Evolutionary conservation across 1,139 yeast genomes (phyloP), one percentile per base, ranked within the genome.

Genomic region (Taphrina wiesneri): DNA sequence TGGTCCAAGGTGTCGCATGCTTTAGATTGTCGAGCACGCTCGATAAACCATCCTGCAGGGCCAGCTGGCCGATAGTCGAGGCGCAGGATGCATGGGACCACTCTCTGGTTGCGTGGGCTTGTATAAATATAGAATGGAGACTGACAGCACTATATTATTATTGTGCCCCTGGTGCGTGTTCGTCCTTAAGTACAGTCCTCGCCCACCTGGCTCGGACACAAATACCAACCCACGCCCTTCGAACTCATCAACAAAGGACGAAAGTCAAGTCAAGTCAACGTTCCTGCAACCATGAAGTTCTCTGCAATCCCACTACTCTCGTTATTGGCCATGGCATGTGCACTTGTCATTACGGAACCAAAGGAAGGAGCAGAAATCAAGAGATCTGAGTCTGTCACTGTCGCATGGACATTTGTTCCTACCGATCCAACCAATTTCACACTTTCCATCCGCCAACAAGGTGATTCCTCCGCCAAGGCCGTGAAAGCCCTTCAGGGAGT

Each of bases 331-430:
- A 6, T 26, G 21, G 15, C 36, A 4, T 9, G 39, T 15, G 59
- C 59, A 25, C 26, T 54, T 23, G 17, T 21, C 21, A 36, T 54
- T 23, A 54, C 47, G 13, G 41, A 25, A 15, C 59, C 59, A 25
- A 54, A 30, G 32, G 28, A 21, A 26, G 47, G 47, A 21, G 21
- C 36, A 28, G 23, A 21, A 39, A 13, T 54, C 36, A 43, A 36
- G 11, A 30, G 46, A 25, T 21, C 49, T 15, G 32, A 23, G 5
- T 7, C 13, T 23, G 32, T 54, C 49, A 39, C 15, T n/a, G 46
- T 54, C n/a, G 26, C 46, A 15, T 54, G 59, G 59, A 36, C 47
- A n/a, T 36, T 36, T 23, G 59, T 54, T 2, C 32, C 59, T 19
- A 54, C 49, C 9, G 59, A 54, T 25, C 15, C 49, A 1, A 21